Conservation (phyloP, 139 green algal species). For the Chlorella sp. region DNA sequence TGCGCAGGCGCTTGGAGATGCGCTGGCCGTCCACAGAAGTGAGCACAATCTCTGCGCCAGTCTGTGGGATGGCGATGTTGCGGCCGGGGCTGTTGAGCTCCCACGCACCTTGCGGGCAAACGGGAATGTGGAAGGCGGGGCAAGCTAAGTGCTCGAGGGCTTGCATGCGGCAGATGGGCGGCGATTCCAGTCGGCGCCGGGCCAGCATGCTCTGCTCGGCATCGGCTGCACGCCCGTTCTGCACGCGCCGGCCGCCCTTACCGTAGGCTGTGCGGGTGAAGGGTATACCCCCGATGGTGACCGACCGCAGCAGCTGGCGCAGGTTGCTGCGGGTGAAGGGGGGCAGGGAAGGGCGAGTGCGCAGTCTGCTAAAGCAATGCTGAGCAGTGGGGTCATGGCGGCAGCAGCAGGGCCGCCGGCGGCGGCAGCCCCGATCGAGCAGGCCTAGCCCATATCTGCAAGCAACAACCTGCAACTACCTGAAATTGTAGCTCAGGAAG, state of each 20-base stretch:
- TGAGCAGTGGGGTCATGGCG: neutral
- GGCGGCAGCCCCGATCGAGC: neutral
- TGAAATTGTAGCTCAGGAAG: constrained; percentile 12
- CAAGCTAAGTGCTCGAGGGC: too few species aligned
- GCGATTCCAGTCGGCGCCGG: too few species aligned
- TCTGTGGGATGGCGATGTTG: neutral
- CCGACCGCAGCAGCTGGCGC: neutral
- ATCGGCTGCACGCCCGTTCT: too few species aligned
- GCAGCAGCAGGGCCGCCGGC: neutral
- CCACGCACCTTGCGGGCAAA: constrained; percentile 18
- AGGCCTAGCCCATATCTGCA: too few species aligned
- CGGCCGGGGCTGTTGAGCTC: constrained; percentile 7
- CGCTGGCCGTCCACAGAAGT: constrained; percentile 22
- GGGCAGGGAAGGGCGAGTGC: neutral
- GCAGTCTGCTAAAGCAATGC: neutral
- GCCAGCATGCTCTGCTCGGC: too few species aligned
- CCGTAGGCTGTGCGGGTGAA: constrained; percentile 16
- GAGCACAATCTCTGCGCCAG: constrained; percentile 14
- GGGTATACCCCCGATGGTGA: neutral
- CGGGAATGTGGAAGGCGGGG: too few species aligned
- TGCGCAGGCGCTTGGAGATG: constrained; percentile 2
- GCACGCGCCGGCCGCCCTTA: neutral
- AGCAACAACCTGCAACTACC: neutral
- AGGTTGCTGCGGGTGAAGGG: constrained; percentile 29
- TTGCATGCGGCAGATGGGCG: too few species aligned